Percentiles rank a stretch among this genome's conserved stretches.
Evolutionary conservation across 371 early-diverging fungal genomes (phyloP).

Genomic region (Mucor mucedo): DNA sequence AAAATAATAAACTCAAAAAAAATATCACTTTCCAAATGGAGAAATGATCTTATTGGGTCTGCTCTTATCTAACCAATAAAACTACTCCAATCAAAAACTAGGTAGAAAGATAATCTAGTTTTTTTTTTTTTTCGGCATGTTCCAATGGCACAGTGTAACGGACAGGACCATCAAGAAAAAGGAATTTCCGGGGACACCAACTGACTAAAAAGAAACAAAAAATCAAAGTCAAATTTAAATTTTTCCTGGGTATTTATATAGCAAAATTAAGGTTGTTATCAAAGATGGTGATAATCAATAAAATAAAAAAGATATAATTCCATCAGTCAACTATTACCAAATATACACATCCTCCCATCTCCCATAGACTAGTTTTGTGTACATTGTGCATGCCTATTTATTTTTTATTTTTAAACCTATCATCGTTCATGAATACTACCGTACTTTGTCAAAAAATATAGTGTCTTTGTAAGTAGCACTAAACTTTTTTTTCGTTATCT

Average conservation of each 20-base stretch:
- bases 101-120: not conserved
- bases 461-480: too few relatives aligned
- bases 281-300: constrained; percentile 7
- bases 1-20: too few relatives aligned
- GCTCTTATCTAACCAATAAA: not conserved
- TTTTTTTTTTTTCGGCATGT: not conserved
- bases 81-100: not conserved
- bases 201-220: not conserved
- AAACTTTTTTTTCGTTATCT: too few relatives aligned
- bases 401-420: too few relatives aligned
- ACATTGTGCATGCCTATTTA: too few relatives aligned
- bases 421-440: too few relatives aligned
- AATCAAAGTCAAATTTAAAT: not conserved
- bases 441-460: too few relatives aligned
- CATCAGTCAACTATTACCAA: constrained; percentile 2
- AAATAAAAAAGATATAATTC: not conserved
- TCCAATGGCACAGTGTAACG: constrained; percentile 1
- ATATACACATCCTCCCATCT: not conserved
- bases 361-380: too few relatives aligned
- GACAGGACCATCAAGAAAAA: not conserved
- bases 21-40: too few relatives aligned
- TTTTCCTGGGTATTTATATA: not conserved
- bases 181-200: not conserved
- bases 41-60: not conserved
- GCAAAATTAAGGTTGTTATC: not conserved